phyloP scores from a whole-genome alignment of 352 stramenopile genomes.

The Globisporangium camurandrum region DNA sequence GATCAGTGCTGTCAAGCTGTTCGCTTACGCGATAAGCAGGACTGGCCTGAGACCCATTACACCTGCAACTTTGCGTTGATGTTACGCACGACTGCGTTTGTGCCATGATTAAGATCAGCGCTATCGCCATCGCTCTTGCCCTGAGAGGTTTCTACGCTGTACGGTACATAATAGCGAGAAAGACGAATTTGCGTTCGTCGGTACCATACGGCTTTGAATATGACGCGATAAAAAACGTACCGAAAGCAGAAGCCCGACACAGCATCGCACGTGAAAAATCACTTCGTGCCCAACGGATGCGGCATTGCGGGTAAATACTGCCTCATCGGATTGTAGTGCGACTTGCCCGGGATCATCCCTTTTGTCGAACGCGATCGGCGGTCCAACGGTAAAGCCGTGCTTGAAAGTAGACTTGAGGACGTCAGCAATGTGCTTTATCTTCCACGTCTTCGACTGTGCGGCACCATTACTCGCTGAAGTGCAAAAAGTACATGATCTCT shows the following conservation, averaged over 20 bases:
- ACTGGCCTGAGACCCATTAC: not conserved
- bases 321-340: not conserved
- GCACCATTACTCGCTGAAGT: not conserved
- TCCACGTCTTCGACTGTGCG: not conserved
- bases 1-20: too few relatives aligned
- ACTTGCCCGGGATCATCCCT: not conserved
- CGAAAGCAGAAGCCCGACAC: not conserved
- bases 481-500: not conserved
- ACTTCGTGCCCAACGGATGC: too few relatives aligned
- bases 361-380: not conserved
- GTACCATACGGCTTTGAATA: not conserved
- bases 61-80: not conserved
- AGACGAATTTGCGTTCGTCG: not conserved
- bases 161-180: not conserved
- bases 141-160: not conserved
- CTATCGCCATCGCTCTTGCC: not conserved
- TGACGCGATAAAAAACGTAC: not conserved
- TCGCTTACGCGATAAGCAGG: too few relatives aligned
- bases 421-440: not conserved
- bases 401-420: not conserved
- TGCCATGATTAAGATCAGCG: not conserved
- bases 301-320: not conserved
- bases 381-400: not conserved
- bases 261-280: not conserved
- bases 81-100: not conserved